Base-by-base conservation (phyloP, 1,139 yeast genomes). In the Blastobotrys niveus region DNA sequence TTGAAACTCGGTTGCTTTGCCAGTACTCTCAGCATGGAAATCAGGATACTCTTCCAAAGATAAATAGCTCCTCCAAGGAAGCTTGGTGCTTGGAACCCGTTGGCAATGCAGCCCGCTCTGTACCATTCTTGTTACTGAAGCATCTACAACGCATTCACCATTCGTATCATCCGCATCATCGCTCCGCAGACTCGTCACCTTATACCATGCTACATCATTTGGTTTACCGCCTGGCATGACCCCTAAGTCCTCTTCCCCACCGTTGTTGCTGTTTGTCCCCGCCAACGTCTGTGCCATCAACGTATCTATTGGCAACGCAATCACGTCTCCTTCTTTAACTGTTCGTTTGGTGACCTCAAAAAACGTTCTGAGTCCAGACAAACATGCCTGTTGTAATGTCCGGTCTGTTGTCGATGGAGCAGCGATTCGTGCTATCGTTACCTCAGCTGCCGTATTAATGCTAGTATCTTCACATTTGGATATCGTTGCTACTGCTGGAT, bases 151-250 rank as follows among this genome's bases (percentile, higher is more conserved):
- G 52, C 67, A 82, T 53, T 82, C 87, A 5, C 58, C 61, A 1
- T 51, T 46, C 2, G 62, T 60, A 0, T 70, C 64, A 1, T 59
- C 60, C 0, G 70, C 63, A 1, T 59, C 60, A 0, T 53, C 56
- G 8, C 76, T 70, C 3, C 64, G 63, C 21, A 80, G 73, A 4
- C 65, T 66, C 0, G 71, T 64, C 5, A 76, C 67, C 53, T 77
- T 77, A 62, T 88, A 89, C 96, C 96, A 91, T 0, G 91, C 95
- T 12, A 89, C 76, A 0, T 79, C 72, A 58, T 88, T 88, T 0
- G 86, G 80, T 34, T 71, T 74, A 0, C 87, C 86, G 2, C 68
- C 65, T 0, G 87, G 88, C 21, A 58, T 25, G 2, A 48, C 50
- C 30, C 9, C 5, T n/a, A 29, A 42, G 34, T 33, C 60, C 58